phyloP scores from a whole-genome alignment of 192 early-diverging fungal species.

The Spinellus fusiger region DNA sequence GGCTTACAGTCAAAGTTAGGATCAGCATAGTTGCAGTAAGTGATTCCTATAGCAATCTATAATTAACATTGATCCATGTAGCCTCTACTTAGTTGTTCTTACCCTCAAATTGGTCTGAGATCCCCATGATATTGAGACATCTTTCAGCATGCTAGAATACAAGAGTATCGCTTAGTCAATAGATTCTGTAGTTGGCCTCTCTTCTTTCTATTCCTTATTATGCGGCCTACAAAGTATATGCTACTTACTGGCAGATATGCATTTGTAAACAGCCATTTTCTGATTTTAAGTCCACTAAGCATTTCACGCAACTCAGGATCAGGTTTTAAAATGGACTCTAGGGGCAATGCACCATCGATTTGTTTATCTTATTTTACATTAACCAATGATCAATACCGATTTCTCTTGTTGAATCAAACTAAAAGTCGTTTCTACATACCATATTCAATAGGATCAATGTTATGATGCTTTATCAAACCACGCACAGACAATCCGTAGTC shows the following conservation, averaged over 20 bases:
- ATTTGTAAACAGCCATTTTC: slow-evolving; percentile 79
- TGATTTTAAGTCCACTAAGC: slow-evolving; percentile 44
- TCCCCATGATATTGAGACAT: slow-evolving; percentile 53
- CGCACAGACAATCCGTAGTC: slow-evolving; percentile 71
- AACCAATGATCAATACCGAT: not conserved
- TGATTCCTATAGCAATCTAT: slow-evolving; percentile 63
- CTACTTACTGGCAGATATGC: slow-evolving; percentile 52
- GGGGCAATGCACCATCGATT: slow-evolving; percentile 63
- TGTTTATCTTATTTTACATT: slow-evolving; percentile 32
- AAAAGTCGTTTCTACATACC: slow-evolving; percentile 21
- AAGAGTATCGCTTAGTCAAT: not conserved
- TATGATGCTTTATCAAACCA: slow-evolving; percentile 63
- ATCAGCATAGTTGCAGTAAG: slow-evolving; percentile 66
- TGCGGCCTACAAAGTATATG: not conserved
- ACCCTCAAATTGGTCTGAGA: slow-evolving; percentile 72
- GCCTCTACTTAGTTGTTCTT: not conserved
- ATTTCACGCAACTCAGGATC: slow-evolving; percentile 59
- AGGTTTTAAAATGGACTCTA: slow-evolving; percentile 54
- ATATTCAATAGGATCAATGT: slow-evolving; percentile 61
- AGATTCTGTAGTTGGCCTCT: too few species aligned
- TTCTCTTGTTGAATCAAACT: not conserved
- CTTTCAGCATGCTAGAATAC: slow-evolving; percentile 55
- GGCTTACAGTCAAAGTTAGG: slow-evolving; percentile 74
- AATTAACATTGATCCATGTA: slow-evolving; percentile 23
- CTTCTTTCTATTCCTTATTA: too few species aligned